Base-by-base conservation (phyloP, 148 eudicot species). In the Salicornia ramosissima region DNA sequence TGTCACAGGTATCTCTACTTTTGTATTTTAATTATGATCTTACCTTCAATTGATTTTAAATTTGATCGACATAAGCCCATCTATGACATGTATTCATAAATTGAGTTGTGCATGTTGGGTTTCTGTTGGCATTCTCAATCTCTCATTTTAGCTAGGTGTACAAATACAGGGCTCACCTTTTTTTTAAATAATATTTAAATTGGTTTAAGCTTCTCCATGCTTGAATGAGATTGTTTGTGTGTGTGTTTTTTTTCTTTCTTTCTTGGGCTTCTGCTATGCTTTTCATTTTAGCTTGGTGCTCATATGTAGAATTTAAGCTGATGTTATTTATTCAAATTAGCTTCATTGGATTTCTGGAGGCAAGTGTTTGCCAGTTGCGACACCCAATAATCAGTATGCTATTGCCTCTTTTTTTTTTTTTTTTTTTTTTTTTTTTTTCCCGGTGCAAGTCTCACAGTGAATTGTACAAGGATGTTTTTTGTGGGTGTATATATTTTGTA, bases 1-100 rank as follows among this genome's bases (percentile, higher is more conserved):
- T 94, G 43, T 88, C 97, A 4, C 64, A 80, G 98, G 98, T 94
- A 73, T 71, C 47, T 74, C 46, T 65, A 15, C 5, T 39, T 6
- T n/a, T 40, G 24, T 66, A 12, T n/a, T n/a, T n/a, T n/a, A n/a
- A n/a, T n/a, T n/a, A n/a, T n/a, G n/a, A n/a, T n/a, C n/a, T 34
- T 9, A 22, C 33, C 11, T 16, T 65, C 26, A 45, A n/a, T 13
- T 57, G 22, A 11, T 5, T 53, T 10, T 22, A 13, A n/a, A 52
- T 39, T 31, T 30, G 62, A 57, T 29, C 28, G 18, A 10, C 29
- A 7, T n/a, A 58, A 30, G 63, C n/a, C 21, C 34, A 34, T 34
- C 25, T 19, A 8, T 34, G 64, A 43, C 24, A n/a, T 62, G 6
- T 10, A 36, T 63, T 18, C 24, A n/a, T 62, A 2, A 22, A 36